Evolutionary conservation across 371 early-diverging fungal genomes (phyloP), one percentile per base, ranked within the genome.

Genomic region (Mortierella sp.): DNA sequence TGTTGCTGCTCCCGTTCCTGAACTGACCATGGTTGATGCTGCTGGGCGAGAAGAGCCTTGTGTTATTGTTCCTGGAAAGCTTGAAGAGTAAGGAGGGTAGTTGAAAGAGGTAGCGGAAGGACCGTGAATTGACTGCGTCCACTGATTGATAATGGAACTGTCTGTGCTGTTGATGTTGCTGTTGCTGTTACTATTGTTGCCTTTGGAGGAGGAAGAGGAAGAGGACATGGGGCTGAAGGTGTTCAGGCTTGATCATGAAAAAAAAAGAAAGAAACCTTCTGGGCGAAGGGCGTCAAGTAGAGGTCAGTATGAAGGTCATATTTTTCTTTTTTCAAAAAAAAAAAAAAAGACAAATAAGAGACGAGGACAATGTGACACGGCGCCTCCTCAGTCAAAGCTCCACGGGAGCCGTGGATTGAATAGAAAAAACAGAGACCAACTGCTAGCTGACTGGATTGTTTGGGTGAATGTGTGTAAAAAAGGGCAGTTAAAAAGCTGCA

Each of bases 121-220:
- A 44, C 64, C 71, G 39, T 64, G 64, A 46, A 71, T 44, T n/a
- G 71, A 56, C 50, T 70, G 71, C 43, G 69, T 50, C 71, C 71
- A 71, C 26, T 64, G 64, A 23, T 55, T 60, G 37, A 27, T 56
- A 26, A 34, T 51, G 34, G 60, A 54, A 31, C 64, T 71, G 50
- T 34, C 37, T 21, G 23, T 49, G 28, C 49, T 58, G 27, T 47
- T 47, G 15, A 9, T 58, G 37, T 37, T 48, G 37, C 34, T n/a
- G 37, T 26, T 58, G 59, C 26, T 56, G 44, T 24, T 60, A 27
- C n/a, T n/a, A n/a, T n/a, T n/a, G n/a, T 44, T 50, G 41, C 70
- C 64, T 34, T 70, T 70, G 49, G 70, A 59, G 46, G 59, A 49
- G 26, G 71, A 37, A 60, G 59, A 64, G 44, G 71, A 60, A 41